A percentile compares a stretch with the other conserved stretches of the same genome.
phyloP scores from a whole-genome alignment of 225 moss, liverwort and hornwort species.

The Antitrichia curtipendula region DNA sequence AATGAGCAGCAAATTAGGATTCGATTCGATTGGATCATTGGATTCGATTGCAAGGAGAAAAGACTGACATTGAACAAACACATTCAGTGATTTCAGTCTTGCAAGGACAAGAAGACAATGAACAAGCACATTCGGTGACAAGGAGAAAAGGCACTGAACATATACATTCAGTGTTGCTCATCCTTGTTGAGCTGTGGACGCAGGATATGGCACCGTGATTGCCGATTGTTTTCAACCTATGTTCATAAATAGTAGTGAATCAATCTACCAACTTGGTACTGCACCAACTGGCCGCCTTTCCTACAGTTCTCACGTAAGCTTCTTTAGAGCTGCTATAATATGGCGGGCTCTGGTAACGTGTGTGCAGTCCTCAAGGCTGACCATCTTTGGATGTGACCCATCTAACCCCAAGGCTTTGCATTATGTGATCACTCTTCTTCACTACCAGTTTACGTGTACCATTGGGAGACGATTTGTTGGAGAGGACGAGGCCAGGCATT shows the following conservation, averaged over 20 bases:
- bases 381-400: background rate
- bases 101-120: background rate
- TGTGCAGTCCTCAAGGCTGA: background rate
- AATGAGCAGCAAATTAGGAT: no score
- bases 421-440: background rate
- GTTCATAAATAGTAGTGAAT: background rate
- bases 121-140: background rate
- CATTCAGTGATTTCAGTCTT: background rate
- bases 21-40: no score
- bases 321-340: background rate
- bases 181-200: background rate
- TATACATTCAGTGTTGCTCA: background rate
- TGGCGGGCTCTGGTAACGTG: background rate
- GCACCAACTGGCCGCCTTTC: background rate
- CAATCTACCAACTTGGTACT: background rate
- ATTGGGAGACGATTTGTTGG: background rate
- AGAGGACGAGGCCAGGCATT: background rate
- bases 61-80: background rate
- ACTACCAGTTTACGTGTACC: background rate
- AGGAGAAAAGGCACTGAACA: background rate
- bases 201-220: background rate
- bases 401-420: background rate
- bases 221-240: background rate
- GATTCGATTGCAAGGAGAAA: background rate
- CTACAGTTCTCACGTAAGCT: background rate